Evolutionary conservation across 2,329 filamentous ascomycete species (phyloP).

Genomic region (Fusarium sp.): DNA sequence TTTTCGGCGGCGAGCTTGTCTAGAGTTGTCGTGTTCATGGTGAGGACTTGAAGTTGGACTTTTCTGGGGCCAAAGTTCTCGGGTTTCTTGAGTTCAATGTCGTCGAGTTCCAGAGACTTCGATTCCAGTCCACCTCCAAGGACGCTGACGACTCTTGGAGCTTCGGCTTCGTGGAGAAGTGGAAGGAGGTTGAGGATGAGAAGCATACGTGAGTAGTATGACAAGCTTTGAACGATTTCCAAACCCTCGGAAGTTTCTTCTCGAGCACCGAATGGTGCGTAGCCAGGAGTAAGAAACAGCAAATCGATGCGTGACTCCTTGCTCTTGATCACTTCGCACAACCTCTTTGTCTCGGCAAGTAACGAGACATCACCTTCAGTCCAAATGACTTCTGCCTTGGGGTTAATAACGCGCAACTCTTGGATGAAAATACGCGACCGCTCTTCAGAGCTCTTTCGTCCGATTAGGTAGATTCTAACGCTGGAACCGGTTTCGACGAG

Average conservation of each 20-base stretch:
- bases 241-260: conserved; percentile 55
- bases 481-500: conserved; percentile 49
- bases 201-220: conserved; percentile 57
- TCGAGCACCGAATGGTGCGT: conserved; percentile 52
- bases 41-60: conserved; percentile 43
- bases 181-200: conserved; percentile 55
- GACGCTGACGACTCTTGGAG: conserved; percentile 42
- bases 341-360: conserved; percentile 52
- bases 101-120: conserved; percentile 33
- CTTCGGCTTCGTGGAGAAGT: conserved; percentile 45
- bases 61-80: conserved; percentile 36
- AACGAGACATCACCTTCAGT: conserved; percentile 56
- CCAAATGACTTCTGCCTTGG: conserved; percentile 55
- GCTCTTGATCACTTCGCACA: conserved; percentile 51
- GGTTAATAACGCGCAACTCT: conserved; percentile 49
- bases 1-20: conserved; percentile 38
- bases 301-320: conserved; percentile 54
- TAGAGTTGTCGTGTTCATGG: conserved; percentile 39
- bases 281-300: conserved; percentile 57
- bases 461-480: conserved; percentile 55
- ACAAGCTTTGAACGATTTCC: conserved; percentile 52
- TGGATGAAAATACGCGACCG: conserved; percentile 47
- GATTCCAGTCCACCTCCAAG: conserved; percentile 35
- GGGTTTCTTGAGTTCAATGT: conserved; percentile 43
- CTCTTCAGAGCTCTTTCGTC: conserved; percentile 51